Conservation (phyloP, 2,329 filamentous ascomycete species). For the Xylariaceae sp. region DNA sequence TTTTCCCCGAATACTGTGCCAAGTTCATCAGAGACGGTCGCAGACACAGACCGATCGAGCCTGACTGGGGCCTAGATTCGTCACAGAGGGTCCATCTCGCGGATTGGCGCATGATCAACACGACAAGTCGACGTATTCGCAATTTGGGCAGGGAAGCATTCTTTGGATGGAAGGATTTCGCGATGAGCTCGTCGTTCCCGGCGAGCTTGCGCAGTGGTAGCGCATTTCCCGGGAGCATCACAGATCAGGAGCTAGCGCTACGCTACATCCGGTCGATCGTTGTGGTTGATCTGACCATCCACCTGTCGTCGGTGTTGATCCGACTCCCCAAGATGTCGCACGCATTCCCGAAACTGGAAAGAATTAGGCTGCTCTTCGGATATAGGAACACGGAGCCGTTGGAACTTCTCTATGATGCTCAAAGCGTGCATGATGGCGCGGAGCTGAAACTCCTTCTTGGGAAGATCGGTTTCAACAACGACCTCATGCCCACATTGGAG, state of each 20-base stretch:
- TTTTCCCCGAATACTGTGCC: conserved; percentile 4
- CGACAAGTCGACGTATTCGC: conserved; percentile 8
- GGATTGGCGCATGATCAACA: conserved; percentile 5
- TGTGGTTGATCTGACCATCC: not conserved
- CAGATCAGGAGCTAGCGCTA: not conserved
- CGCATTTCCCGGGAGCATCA: not conserved
- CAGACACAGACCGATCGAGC: not conserved
- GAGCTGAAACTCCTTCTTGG: not conserved
- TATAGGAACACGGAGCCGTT: not conserved
- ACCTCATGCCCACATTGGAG: not conserved
- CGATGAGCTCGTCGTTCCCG: not conserved
- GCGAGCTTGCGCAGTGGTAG: not conserved
- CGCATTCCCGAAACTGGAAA: not conserved
- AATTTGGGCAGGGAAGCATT: conserved; percentile 3
- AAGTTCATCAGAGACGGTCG: not conserved
- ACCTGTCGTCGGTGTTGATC: not conserved
- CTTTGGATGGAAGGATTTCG: conserved; percentile 10
- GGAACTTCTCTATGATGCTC: not conserved
- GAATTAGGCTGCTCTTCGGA: not conserved
- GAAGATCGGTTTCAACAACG: not conserved
- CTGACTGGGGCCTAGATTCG: not conserved
- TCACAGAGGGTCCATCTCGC: not conserved
- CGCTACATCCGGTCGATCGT: conserved; percentile 1
- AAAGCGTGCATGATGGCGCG: not conserved
- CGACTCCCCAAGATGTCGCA: conserved; percentile 1